A percentile compares a stretch with the other conserved stretches of the same genome.
Conservation (phyloP, 2,329 filamentous ascomycete species). For the Hymenoscyphus occultus region DNA sequence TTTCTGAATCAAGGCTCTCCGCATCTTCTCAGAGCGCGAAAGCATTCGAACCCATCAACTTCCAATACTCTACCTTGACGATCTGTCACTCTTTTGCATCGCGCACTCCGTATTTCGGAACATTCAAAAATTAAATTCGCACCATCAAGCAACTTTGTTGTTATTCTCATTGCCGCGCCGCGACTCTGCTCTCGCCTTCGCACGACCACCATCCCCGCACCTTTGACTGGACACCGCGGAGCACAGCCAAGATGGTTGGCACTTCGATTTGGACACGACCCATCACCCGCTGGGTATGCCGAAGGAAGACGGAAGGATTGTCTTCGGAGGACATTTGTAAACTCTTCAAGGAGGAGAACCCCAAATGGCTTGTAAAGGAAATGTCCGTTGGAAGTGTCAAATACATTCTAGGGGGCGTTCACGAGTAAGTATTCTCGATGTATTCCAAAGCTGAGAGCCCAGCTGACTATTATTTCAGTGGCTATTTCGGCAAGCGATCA, state of each 20-base stretch:
- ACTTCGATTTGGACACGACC: neutral
- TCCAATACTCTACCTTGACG: neutral
- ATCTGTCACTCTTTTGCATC: neutral
- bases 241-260: neutral
- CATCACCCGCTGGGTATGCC: neutral
- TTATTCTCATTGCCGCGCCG: neutral
- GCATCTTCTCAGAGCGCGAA: neutral
- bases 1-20: neutral
- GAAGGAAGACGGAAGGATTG: neutral
- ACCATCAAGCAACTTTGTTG: neutral
- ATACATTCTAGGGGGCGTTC: neutral
- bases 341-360: neutral
- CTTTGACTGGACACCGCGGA: neutral
- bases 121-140: neutral
- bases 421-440: neutral
- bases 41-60: neutral
- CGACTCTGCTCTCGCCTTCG: neutral
- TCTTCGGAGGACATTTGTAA: neutral
- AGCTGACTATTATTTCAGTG: neutral
- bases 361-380: neutral
- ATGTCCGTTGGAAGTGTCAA: neutral
- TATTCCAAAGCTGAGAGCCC: neutral
- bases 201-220: neutral
- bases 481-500: neutral
- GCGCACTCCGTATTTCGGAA: neutral